These are phyloP conservation scores for Claviceps sp. DNA, from an alignment of 2,329 filamentous ascomycete genomes.

Conservation along the genomic window DNA sequence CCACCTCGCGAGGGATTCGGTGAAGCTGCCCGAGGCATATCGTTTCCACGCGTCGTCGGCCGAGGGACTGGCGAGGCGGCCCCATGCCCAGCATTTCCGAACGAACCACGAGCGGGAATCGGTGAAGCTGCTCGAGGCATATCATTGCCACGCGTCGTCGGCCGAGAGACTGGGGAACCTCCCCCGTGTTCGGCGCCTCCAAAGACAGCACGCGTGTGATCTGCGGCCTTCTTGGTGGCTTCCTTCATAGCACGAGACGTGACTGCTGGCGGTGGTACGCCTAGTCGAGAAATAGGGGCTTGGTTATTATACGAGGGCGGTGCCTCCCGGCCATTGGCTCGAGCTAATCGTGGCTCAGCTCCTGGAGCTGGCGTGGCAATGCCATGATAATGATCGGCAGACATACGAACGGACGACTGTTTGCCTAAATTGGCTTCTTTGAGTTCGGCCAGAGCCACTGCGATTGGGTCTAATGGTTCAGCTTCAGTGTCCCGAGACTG, in stretches of 20 bases:
- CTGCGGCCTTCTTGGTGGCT: constrained; percentile 76
- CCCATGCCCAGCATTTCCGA: background rate
- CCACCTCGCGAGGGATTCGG: background rate
- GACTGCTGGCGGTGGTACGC: constrained; percentile 80
- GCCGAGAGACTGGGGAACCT: constrained; percentile 35
- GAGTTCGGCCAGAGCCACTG: constrained; percentile 79
- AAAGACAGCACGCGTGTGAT: constrained; percentile 74
- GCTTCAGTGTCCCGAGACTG: constrained; percentile 22
- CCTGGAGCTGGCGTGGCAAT: constrained; percentile 66
- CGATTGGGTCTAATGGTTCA: constrained; percentile 75
- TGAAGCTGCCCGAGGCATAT: constrained; percentile 48
- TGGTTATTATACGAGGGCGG: constrained; percentile 72
- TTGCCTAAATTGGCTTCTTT: constrained; percentile 70
- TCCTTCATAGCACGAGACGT: constrained; percentile 94
- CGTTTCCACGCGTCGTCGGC: constrained; percentile 44
- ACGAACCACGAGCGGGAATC: constrained; percentile 40
- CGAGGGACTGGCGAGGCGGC: constrained; percentile 31
- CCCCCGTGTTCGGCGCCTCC: constrained; percentile 14
- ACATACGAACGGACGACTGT: constrained; percentile 67
- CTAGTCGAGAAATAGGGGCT: constrained; percentile 58
- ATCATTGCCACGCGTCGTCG: constrained; percentile 45
- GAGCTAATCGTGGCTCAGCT: constrained; percentile 25
- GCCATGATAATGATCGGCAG: constrained; percentile 93
- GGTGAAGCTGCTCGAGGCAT: constrained; percentile 53
- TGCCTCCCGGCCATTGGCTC: constrained; percentile 28